phyloP scores from a whole-genome alignment of 345 rosid genomes.

The Streptanthus diversifolius region DNA sequence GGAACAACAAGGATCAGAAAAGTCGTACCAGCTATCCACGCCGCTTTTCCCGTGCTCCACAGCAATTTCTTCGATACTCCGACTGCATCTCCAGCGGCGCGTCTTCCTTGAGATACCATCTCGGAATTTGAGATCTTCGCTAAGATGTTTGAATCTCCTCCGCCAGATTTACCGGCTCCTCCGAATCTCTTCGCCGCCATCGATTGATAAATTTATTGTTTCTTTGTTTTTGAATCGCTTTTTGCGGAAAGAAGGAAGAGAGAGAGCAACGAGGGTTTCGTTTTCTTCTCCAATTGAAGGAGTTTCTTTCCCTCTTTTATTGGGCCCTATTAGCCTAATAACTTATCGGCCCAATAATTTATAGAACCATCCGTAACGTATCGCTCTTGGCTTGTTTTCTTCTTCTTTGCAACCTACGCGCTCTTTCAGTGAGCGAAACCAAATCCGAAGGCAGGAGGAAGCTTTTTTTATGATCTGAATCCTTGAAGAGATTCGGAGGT shows the following conservation, averaged over 20 bases:
- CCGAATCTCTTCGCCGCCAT: conserved; percentile 49
- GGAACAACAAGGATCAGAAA: conserved; percentile 65
- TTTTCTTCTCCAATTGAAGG: background rate
- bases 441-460: background rate
- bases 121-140: conserved; percentile 43
- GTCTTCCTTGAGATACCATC: conserved; percentile 40
- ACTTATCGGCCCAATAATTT: too few relatives aligned
- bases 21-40: conserved; percentile 78
- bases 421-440: background rate
- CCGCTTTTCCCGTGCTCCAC: conserved; percentile 80
- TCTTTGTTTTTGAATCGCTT: background rate
- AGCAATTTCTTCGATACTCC: conserved; percentile 53
- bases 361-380: too few relatives aligned
- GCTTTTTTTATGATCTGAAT: too few relatives aligned
- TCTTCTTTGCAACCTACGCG: background rate
- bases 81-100: conserved; percentile 46
- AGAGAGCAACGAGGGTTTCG: conserved; percentile 16
- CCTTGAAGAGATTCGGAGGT: background rate
- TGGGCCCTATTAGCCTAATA: background rate
- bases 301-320: background rate
- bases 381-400: background rate
- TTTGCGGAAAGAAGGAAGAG: background rate
- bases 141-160: conserved; percentile 39
- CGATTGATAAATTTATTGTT: background rate
- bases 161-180: conserved; percentile 36